These are phyloP conservation scores for Tephrocybe sp. DNA, from an alignment of 768 basidiomycete genomes.

Conservation along the genomic window DNA sequence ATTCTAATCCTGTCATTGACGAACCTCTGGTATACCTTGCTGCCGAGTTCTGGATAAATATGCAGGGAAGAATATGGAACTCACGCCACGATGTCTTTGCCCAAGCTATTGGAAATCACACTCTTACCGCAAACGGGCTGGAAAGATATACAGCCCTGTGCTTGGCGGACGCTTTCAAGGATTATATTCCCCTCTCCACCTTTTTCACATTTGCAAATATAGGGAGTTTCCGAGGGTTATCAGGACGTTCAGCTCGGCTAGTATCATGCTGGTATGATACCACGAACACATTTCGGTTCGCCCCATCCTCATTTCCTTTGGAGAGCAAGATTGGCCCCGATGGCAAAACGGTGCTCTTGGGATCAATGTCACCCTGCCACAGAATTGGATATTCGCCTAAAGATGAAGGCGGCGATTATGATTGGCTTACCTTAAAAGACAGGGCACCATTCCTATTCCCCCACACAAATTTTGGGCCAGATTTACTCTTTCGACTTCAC, in stretches of 20 bases:
- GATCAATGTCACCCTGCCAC: neutral
- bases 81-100: neutral
- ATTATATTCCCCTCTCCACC: neutral
- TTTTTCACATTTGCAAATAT: neutral
- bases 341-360: neutral
- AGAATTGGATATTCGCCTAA: neutral
- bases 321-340: neutral
- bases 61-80: neutral
- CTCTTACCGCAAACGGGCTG: neutral
- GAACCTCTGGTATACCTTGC: slow-evolving; percentile 6
- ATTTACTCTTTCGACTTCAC: slow-evolving; percentile 1
- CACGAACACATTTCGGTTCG: neutral
- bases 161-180: neutral
- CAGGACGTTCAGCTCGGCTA: neutral
- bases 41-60: neutral
- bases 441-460: slow-evolving; percentile 8
- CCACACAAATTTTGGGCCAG: slow-evolving; percentile 1
- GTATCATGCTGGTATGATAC: slow-evolving; percentile 8
- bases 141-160: neutral
- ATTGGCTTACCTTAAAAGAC: neutral
- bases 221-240: neutral
- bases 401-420: neutral
- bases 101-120: neutral
- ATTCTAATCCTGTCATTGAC: neutral
- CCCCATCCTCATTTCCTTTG: neutral